Conservation (phyloP, 108 stramenopile genomes). For the Craspedostauros australis region DNA sequence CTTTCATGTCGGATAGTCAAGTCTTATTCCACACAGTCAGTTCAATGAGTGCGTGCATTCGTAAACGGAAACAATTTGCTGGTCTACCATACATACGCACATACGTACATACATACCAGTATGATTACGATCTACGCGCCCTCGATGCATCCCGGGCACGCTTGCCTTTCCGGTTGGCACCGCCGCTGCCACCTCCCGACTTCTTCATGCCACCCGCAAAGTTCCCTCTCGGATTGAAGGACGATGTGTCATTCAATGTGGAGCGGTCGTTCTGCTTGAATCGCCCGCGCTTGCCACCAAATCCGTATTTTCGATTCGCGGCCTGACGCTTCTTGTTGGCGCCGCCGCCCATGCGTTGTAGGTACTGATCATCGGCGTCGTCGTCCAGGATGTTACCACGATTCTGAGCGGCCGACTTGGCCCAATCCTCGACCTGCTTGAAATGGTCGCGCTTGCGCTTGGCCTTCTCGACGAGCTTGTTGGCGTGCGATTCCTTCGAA, state of each 20-base stretch:
- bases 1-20: too few relatives aligned
- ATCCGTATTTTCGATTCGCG: constrained; percentile 73
- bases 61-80: too few relatives aligned
- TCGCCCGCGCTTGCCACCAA: constrained; percentile 76
- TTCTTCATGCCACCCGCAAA: constrained; percentile 75
- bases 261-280: constrained; percentile 85
- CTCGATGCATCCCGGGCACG: constrained; percentile 70
- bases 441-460: constrained; percentile 82
- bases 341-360: constrained; percentile 7
- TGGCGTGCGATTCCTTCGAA: constrained; percentile 52
- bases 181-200: constrained; percentile 13
- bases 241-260: constrained; percentile 69
- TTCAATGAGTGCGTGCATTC: too few relatives aligned
- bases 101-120: too few relatives aligned
- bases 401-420: constrained; percentile 52
- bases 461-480: constrained; percentile 86
- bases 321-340: constrained; percentile 54
- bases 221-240: constrained; percentile 74
- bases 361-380: constrained; percentile 50
- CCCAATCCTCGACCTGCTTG: constrained; percentile 85
- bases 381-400: constrained; percentile 50
- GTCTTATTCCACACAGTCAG: too few relatives aligned
- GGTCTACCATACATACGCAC: too few relatives aligned
- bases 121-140: constrained; percentile 15
- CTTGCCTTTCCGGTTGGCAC: constrained; percentile 52